A percentile compares a stretch with the other conserved stretches of the same genome.
phyloP scores from a whole-genome alignment of 805 yeast species.

The Tetrapisispora nanseiensis region DNA sequence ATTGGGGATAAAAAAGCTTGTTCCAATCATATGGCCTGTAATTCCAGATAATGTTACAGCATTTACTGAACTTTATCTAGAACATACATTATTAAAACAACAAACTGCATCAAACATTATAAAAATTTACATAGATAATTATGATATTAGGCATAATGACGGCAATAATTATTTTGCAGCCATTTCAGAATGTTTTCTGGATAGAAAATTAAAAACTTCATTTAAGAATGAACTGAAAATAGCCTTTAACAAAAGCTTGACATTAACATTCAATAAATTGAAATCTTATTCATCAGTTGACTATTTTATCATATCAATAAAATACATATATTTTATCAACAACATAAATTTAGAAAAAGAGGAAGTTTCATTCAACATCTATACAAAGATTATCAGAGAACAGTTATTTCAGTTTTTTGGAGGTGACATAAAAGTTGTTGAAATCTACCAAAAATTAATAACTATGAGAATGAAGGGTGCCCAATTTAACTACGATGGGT shows the following conservation, averaged over 20 bases:
- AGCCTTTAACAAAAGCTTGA: background rate
- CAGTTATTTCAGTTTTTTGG: constrained; percentile 4
- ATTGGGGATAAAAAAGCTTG: background rate
- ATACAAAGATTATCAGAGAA: background rate
- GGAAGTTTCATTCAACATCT: background rate
- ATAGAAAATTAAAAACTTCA: background rate
- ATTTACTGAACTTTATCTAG: background rate
- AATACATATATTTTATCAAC: background rate
- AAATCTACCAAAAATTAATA: constrained; percentile 9
- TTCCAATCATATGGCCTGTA: background rate
- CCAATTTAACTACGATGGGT: background rate
- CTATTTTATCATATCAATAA: background rate
- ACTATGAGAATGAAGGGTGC: background rate
- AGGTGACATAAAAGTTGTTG: constrained; percentile 12
- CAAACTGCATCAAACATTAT: background rate
- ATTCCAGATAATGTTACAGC: background rate
- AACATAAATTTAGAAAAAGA: background rate
- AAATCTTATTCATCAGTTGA: background rate
- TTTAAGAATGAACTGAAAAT: background rate
- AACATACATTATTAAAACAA: background rate
- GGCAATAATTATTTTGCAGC: background rate
- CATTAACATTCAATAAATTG: background rate
- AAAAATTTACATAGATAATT: background rate
- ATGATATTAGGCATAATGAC: background rate
- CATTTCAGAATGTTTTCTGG: background rate